Base-by-base conservation (phyloP, 2,329 filamentous ascomycete species). In the Penicillium sp. region DNA sequence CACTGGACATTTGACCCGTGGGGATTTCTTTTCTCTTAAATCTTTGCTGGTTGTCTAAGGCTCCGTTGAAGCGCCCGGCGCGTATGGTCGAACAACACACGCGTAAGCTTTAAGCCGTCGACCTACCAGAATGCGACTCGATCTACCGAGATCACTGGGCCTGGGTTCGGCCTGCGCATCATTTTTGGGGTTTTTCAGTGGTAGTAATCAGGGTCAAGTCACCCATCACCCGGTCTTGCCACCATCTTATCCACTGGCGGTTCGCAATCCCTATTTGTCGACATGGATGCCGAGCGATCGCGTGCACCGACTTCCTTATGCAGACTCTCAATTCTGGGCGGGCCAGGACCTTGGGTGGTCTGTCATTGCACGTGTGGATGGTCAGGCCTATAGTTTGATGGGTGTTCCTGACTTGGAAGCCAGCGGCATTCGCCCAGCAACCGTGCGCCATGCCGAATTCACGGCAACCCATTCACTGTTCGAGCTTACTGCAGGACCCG, bases 221-320 rank as follows among this genome's bases (percentile, higher is more conserved):
- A 56, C 33, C 3, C 57, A 72, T 56, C 57, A 61, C 13, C 70
- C 71, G 22, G 65, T 71, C 5, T 58, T 68, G 24, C 76, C 77
- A 9, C 77, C 77, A 5, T 78, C 77, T 1, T 79, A 78, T 61
- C 77, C 77, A 2, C 59, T 79, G 46, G 77, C 76, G 10, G 77
- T 79, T 16, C 72, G 73, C 37, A 78, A 74, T 56, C 76, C 76
- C 35, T 79, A 78, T 58, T 67, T 78, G 16, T 78, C 75, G 49
- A 65, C 72, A 64, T 80, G 78, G 78, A 72, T 80, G 59, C 76
- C 77, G 14, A 73, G 76, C 44, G 69, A 74, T 54, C 68, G 71
- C 47, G 68, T 74, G 8, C 59, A 71, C 33, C 65, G 68, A 19
- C 56, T 79, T 29, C 74, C 77, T 3, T 71, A 68, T 16, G 67